Evolutionary conservation across 148 eudicot genomes (phyloP), one percentile per base, ranked within the genome.

Genomic region (Arbutus unedo): DNA sequence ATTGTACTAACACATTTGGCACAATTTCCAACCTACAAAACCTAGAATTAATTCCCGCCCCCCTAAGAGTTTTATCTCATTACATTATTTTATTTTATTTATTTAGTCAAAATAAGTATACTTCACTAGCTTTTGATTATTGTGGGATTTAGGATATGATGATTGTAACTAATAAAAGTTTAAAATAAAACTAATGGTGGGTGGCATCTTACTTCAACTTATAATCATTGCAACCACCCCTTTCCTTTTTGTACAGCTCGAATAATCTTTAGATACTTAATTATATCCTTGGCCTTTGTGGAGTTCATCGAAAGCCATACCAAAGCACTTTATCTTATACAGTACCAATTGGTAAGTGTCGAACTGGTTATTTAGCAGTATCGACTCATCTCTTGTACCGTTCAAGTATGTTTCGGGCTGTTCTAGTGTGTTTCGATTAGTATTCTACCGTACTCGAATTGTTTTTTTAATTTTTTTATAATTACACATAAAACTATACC

Each of bases 71-170:
- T 14, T 19, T 48, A 47, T 8, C 77, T 49, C 11, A 5, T 74
- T 18, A 10, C 45, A 3, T 4, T 16, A 45, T 9, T 49, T 18
- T 74, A 48, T 50, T 49, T 75, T n/a, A 23, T 48, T 75, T 2
- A 14, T 50, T 75, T 11, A 49, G 78, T 75, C 78, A 75, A 50
- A 49, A 49, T 50, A 50, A 21, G 78, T 75, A 8, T 50, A 50
- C 43, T 23, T 45, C 7, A 18, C 78, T 23, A n/a, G 31, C 55
- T 25, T 49, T 43, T 18, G 57, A 19, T 23, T n/a, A 23, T 43
- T 70, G 74, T 70, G 57, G 56, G 45, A 11, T 4, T 48, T 14
- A 41, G 57, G 49, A 48, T 50, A 75, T 75, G 57, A 50, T 75
- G 78, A 75, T 50, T 48, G 56, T 75, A 8, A 75, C 78, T 8